These are phyloP conservation scores for Falciphora oryzae DNA, from an alignment of 2,329 filamentous ascomycete species.

Conservation along the genomic window DNA sequence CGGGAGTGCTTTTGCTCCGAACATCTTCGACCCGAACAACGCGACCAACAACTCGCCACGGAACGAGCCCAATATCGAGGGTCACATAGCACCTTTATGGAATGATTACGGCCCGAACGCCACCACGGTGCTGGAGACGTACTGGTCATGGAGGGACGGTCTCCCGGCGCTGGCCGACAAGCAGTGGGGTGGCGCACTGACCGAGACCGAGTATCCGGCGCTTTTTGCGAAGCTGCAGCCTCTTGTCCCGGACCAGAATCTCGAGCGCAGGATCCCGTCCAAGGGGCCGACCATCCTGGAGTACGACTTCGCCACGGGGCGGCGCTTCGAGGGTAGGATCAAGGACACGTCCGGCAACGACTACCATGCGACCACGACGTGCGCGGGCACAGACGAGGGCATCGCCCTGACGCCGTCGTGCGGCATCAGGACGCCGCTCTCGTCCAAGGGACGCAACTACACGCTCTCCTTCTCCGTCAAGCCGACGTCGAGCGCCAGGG, in stretches of 20 bases:
- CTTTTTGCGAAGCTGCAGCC: slow-evolving; percentile 34
- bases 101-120: slow-evolving; percentile 50
- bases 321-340: slow-evolving; percentile 16
- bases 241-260: slow-evolving; percentile 40
- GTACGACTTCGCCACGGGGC: slow-evolving; percentile 23
- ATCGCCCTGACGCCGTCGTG: slow-evolving; percentile 32
- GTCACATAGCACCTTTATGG: slow-evolving; percentile 45
- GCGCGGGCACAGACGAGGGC: slow-evolving; percentile 23
- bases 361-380: slow-evolving; percentile 35
- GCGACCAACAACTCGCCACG: slow-evolving; percentile 38
- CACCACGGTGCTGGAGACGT: slow-evolving; percentile 44
- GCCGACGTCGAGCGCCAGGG: slow-evolving; percentile 22
- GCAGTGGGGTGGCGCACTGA: slow-evolving; percentile 46
- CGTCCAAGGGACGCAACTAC: slow-evolving; percentile 51
- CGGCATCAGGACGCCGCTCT: slow-evolving; percentile 38
- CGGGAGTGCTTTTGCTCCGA: slow-evolving; percentile 38
- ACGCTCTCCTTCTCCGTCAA: slow-evolving; percentile 39
- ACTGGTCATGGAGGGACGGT: slow-evolving; percentile 43
- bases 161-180: slow-evolving; percentile 46
- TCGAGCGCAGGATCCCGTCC: slow-evolving; percentile 37
- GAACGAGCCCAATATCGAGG: slow-evolving; percentile 35
- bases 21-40: slow-evolving; percentile 45
- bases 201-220: slow-evolving; percentile 29
- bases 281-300: slow-evolving; percentile 28
- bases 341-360: slow-evolving; percentile 32